These are phyloP conservation scores for Starmerella bombi DNA, from an alignment of 805 yeast species.

Conservation along the genomic window DNA sequence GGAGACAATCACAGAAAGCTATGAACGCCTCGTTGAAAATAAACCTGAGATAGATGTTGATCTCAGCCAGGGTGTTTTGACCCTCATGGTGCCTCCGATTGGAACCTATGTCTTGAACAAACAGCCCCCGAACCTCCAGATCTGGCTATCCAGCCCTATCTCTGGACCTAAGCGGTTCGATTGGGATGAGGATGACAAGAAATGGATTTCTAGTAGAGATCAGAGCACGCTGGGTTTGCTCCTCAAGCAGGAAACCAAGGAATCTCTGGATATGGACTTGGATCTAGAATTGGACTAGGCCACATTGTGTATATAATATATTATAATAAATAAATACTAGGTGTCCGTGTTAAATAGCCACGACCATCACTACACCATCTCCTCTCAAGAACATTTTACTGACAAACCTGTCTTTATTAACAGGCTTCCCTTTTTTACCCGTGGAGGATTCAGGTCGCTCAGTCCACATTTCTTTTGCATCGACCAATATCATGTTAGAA, in stretches of 20 bases:
- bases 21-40: conserved; percentile 54
- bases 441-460: conserved; percentile 47
- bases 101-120: conserved; percentile 90
- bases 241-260: conserved; percentile 38
- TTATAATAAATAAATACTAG: background rate
- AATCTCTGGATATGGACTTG: conserved; percentile 10
- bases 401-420: conserved; percentile 63
- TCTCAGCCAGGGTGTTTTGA: conserved; percentile 75
- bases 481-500: conserved; percentile 82
- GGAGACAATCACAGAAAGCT: conserved; percentile 50
- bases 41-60: conserved; percentile 60
- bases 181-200: conserved; percentile 40
- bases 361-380: conserved; percentile 78
- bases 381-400: conserved; percentile 88
- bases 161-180: conserved; percentile 87
- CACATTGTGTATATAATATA: background rate
- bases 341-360: conserved; percentile 30
- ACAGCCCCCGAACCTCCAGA: conserved; percentile 94
- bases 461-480: conserved; percentile 77
- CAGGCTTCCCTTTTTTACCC: conserved; percentile 58
- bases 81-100: conserved; percentile 50
- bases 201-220: conserved; percentile 75
- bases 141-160: conserved; percentile 88
- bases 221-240: conserved; percentile 35
- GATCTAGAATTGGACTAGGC: conserved; percentile 16